Conservation (phyloP, 1,284 basidiomycete genomes). For the Golubevia sp. region DNA sequence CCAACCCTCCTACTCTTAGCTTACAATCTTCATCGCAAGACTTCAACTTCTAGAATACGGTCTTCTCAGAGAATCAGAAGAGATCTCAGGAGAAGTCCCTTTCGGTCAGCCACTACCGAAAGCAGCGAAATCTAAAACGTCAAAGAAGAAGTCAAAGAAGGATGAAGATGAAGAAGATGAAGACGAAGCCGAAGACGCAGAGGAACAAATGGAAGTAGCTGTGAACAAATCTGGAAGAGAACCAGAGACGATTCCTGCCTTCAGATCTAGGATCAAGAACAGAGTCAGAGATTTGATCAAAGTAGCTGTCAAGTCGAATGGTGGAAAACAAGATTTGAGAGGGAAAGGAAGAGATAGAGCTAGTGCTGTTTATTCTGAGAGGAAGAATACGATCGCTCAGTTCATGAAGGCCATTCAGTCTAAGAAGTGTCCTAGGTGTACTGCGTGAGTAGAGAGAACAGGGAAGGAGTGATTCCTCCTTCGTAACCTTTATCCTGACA, state of each 20-base stretch:
- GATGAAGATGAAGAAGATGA: conserved; percentile 26
- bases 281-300: conserved; percentile 74
- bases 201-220: conserved; percentile 59
- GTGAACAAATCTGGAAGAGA: conserved; percentile 64
- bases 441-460: conserved; percentile 70
- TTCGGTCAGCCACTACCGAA: conserved; percentile 47
- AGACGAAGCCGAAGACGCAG: conserved; percentile 47
- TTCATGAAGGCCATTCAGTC: conserved; percentile 76
- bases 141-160: conserved; percentile 13
- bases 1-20: conserved; percentile 63
- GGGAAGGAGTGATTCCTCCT: not conserved
- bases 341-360: conserved; percentile 71
- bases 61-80: conserved; percentile 79
- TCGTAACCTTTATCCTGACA: not conserved
- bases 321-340: conserved; percentile 67
- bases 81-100: conserved; percentile 70
- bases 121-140: conserved; percentile 14
- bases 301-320: conserved; percentile 62
- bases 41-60: conserved; percentile 88
- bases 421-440: conserved; percentile 78
- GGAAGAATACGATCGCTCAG: conserved; percentile 81
- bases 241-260: conserved; percentile 61
- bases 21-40: conserved; percentile 82
- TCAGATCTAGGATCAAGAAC: conserved; percentile 38
- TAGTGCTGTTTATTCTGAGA: conserved; percentile 80